These are phyloP conservation scores for Macrocystidia cucumis DNA, from an alignment of 1,284 basidiomycete species.

Conservation along the genomic window DNA sequence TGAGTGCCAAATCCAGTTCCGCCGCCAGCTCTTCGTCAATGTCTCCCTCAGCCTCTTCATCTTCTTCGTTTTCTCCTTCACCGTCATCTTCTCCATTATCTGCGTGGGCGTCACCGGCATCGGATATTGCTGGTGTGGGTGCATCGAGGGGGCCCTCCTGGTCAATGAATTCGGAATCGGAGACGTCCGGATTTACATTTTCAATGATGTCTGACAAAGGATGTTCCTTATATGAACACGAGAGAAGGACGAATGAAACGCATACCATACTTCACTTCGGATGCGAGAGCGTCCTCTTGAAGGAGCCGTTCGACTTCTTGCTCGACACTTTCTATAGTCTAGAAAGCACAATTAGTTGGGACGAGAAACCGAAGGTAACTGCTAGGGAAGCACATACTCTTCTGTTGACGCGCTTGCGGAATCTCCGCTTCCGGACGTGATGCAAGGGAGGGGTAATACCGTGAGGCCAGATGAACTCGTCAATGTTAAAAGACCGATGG, in stretches of 20 bases:
- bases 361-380: background rate
- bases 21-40: constrained; percentile 27
- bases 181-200: constrained; percentile 81
- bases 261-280: constrained; percentile 72
- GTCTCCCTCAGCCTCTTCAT: constrained; percentile 56
- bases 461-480: constrained; percentile 97
- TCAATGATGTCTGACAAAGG: constrained; percentile 59
- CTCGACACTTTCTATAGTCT: constrained; percentile 96
- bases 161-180: constrained; percentile 80
- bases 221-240: constrained; percentile 5
- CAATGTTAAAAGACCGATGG: constrained; percentile 76
- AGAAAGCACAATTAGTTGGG: constrained; percentile 2
- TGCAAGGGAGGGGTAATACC: constrained; percentile 93
- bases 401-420: constrained; percentile 84
- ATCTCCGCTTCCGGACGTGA: constrained; percentile 88
- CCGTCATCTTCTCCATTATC: constrained; percentile 46
- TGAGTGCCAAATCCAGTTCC: constrained; percentile 65
- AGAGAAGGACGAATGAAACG: constrained; percentile 3
- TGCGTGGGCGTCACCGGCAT: constrained; percentile 56
- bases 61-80: constrained; percentile 32
- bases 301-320: constrained; percentile 92
- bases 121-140: constrained; percentile 58
- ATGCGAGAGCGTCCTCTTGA: constrained; percentile 79
- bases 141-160: constrained; percentile 55
- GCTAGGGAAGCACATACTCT: constrained; percentile 40